Base-by-base conservation (phyloP, 352 stramenopile genomes). In the Globisporangium lucens region DNA sequence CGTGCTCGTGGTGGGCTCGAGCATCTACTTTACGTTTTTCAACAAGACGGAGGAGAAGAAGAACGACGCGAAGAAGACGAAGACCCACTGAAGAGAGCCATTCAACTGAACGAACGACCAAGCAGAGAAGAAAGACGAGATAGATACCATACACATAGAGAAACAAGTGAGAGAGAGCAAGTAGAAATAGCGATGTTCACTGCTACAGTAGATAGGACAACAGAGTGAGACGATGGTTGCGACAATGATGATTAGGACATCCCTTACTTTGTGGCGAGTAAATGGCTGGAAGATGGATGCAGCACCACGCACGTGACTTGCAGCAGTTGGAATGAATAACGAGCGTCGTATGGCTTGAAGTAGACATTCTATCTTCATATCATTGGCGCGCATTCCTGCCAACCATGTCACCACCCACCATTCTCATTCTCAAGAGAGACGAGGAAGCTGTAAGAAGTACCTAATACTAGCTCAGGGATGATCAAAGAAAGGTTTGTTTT, bases 11-110 rank as follows among this genome's bases (percentile, higher is more conserved):
- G 74, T 89, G 24, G 88, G 88, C 53, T 92, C 87, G 38, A 85
- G 83, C 8, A 79, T 96, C 56, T 97, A 97, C 76, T 97, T 97
- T 64, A 75, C 75, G 57, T 87, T 83, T 56, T 76, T 91, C 53
- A 89, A 89, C 78, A 84, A 89, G 68, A 69, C 64, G 38, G 66
- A 79, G 59, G 79, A 77, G 59, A 69, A 43, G 43, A 66, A 63
- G 15, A 61, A 43, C 15, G n/a, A 2, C 24, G 8, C 20, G 38
- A 61, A 38, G 52, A 74, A 65, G 69, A 65, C 57, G 10, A 74
- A 71, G 59, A 58, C 41, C 7, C 56, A 73, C 29, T 69, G n/a
- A 43, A 43, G 36, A 43, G 38, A 65, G 22, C 20, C 58, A 5
- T 55, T 22, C 10, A 68, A 20, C n/a, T 8, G 38, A 47, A 33